phyloP scores from a whole-genome alignment of 2,329 filamentous ascomycete genomes.

The Nigrospora osmanthi region DNA sequence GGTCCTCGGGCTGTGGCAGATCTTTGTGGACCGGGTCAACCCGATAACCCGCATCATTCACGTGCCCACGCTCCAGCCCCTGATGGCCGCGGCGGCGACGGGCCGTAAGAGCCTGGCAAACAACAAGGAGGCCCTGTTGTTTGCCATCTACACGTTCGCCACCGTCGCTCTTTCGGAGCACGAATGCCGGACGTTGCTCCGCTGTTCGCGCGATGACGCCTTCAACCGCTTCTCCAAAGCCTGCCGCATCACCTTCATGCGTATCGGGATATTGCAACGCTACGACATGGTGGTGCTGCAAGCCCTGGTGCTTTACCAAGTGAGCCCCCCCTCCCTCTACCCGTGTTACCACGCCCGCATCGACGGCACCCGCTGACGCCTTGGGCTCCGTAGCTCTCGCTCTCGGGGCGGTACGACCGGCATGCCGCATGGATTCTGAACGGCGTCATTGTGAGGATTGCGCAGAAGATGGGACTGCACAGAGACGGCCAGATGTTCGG shows the following conservation, averaged over 20 bases:
- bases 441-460: conserved; percentile 54
- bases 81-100: conserved; percentile 54
- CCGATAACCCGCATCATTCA: conserved; percentile 53
- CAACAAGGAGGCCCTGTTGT: conserved; percentile 53
- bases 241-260: conserved; percentile 39
- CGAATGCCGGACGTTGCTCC: conserved; percentile 47
- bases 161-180: conserved; percentile 44
- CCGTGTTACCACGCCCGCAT: neutral
- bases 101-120: conserved; percentile 46
- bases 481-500: conserved; percentile 50
- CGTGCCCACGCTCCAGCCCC: conserved; percentile 59
- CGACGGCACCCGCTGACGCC: too few relatives aligned
- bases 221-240: conserved; percentile 44
- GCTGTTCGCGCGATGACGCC: conserved; percentile 39
- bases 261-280: conserved; percentile 49
- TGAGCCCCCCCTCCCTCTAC: conserved; percentile 25
- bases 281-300: conserved; percentile 52
- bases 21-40: conserved; percentile 67
- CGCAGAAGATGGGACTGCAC: conserved; percentile 60
- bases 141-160: conserved; percentile 58
- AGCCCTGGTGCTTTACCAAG: conserved; percentile 50
- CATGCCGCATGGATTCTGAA: conserved; percentile 54
- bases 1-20: conserved; percentile 66
- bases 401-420: conserved; percentile 50
- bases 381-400: conserved; percentile 34